These are phyloP conservation scores for Umbelopsis isabellina DNA, from an alignment of 192 early-diverging fungal genomes.

Conservation along the genomic window DNA sequence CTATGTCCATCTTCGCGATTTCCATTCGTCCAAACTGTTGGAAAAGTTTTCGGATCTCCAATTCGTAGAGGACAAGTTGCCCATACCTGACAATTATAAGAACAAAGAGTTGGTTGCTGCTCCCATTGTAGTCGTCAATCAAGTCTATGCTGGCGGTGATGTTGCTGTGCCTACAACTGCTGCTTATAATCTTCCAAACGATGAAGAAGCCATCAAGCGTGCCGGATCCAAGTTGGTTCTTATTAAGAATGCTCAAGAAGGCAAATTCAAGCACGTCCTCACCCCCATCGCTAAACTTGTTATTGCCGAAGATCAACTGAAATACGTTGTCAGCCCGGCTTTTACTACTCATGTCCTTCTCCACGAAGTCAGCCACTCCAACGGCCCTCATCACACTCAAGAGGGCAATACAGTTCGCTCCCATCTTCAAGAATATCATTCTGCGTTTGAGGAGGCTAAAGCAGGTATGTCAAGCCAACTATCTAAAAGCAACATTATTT, in stretches of 20 bases:
- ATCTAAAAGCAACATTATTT: background rate
- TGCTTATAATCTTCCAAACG: conserved; percentile 79
- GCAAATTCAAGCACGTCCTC: conserved; percentile 68
- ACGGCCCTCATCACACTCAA: conserved; percentile 66
- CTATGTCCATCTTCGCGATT: conserved; percentile 70
- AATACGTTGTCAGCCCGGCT: conserved; percentile 65
- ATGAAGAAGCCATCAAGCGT: conserved; percentile 70
- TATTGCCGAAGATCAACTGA: conserved; percentile 52
- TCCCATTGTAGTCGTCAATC: conserved; percentile 76
- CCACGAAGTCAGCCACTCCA: conserved; percentile 75
- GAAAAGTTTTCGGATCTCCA: conserved; percentile 70
- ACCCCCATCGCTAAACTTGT: conserved; percentile 62
- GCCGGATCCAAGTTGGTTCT: conserved; percentile 72
- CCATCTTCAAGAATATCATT: conserved; percentile 67
- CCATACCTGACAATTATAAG: conserved; percentile 67
- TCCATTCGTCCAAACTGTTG: conserved; percentile 53
- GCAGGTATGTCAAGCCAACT: conserved; percentile 44
- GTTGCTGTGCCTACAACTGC: conserved; percentile 74
- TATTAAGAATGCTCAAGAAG: conserved; percentile 79
- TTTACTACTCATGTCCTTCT: conserved; percentile 74
- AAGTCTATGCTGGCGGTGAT: conserved; percentile 73
- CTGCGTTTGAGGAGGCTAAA: conserved; percentile 79
- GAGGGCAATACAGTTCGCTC: conserved; percentile 65
- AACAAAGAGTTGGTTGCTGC: conserved; percentile 63
- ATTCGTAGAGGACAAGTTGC: conserved; percentile 66